Percentiles rank a stretch among this genome's conserved stretches.
Evolutionary conservation across 1,284 basidiomycete genomes (phyloP).

Genomic region (Singerocomus rubriflavus): DNA sequence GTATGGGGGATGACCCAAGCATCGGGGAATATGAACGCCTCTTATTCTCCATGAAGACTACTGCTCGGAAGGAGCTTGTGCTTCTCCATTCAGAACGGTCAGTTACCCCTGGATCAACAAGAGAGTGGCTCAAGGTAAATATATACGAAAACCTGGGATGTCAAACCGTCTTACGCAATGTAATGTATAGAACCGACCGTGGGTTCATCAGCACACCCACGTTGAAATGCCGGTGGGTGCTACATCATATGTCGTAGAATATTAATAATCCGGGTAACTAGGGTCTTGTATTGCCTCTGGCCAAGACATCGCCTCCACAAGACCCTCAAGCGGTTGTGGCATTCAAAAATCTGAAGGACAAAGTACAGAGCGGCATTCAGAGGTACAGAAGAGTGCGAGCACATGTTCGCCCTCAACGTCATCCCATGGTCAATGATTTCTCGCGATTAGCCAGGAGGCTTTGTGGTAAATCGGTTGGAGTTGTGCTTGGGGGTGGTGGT

Average conservation of each 20-base stretch:
- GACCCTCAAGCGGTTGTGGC: constrained; percentile 90
- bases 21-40: constrained; percentile 93
- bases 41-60: constrained; percentile 92
- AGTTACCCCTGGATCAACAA: constrained; percentile 88
- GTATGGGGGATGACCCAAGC: constrained; percentile 89
- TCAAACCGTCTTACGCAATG: constrained; percentile 6
- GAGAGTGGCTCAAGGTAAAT: constrained; percentile 91
- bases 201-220: constrained; percentile 92
- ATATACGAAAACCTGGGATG: not conserved
- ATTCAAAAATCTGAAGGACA: constrained; percentile 87
- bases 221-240: constrained; percentile 75
- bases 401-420: constrained; percentile 69
- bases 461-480: constrained; percentile 90
- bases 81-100: constrained; percentile 90
- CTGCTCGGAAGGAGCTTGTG: constrained; percentile 94
- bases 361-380: constrained; percentile 85
- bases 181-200: constrained; percentile 73
- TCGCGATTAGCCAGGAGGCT: constrained; percentile 87
- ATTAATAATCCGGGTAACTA: constrained; percentile 26
- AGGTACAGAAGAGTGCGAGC: constrained; percentile 76
- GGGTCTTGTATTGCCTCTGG: constrained; percentile 63
- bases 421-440: constrained; percentile 88
- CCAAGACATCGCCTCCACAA: constrained; percentile 60
- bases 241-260: not conserved
- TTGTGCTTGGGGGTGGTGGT: constrained; percentile 95